Percentiles rank a stretch among this genome's conserved stretches.
Conservation (phyloP, 805 yeast species). For the Candida multigemmis region DNA sequence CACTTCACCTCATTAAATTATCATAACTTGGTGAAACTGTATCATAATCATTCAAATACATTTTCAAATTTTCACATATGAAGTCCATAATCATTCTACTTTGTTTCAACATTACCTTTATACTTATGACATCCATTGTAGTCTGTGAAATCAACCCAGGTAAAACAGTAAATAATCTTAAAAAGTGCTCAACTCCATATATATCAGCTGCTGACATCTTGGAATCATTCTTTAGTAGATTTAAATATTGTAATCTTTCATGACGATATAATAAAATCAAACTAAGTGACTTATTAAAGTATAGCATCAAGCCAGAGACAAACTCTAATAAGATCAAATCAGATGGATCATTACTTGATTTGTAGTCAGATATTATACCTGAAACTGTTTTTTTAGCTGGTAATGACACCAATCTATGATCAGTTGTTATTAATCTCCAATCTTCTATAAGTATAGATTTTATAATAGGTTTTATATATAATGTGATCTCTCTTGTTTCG, state of each 20-base stretch:
- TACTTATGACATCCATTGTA: slow-evolving; percentile 69
- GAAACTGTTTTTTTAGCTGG: slow-evolving; percentile 53
- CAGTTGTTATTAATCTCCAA: slow-evolving; percentile 87
- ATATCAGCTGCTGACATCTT: slow-evolving; percentile 21
- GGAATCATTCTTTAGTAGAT: slow-evolving; percentile 25
- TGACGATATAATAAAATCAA: slow-evolving; percentile 62
- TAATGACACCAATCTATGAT: slow-evolving; percentile 56
- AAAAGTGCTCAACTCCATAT: slow-evolving; percentile 77
- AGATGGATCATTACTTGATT: slow-evolving; percentile 7
- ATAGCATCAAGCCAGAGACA: slow-evolving; percentile 56
- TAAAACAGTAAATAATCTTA: slow-evolving; percentile 65
- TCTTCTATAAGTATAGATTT: slow-evolving; percentile 77
- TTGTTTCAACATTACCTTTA: slow-evolving; percentile 44
- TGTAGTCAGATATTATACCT: slow-evolving; percentile 46
- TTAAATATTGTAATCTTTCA: slow-evolving; percentile 67
- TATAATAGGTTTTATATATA: slow-evolving; percentile 55
- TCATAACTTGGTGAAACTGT: slow-evolving; percentile 32
- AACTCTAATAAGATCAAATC: slow-evolving; percentile 55
- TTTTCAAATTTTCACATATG: slow-evolving; percentile 34
- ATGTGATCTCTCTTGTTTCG: slow-evolving; percentile 35
- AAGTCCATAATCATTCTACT: slow-evolving; percentile 46
- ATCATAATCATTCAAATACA: slow-evolving; percentile 25
- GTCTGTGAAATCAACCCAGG: slow-evolving; percentile 81
- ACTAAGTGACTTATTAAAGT: slow-evolving; percentile 69
- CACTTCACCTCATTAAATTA: slow-evolving; percentile 21